A percentile compares a stretch with the other conserved stretches of the same genome.
Evolutionary conservation across 2,329 filamentous ascomycete species (phyloP).

Genomic region (Diplodia scrobiculata): DNA sequence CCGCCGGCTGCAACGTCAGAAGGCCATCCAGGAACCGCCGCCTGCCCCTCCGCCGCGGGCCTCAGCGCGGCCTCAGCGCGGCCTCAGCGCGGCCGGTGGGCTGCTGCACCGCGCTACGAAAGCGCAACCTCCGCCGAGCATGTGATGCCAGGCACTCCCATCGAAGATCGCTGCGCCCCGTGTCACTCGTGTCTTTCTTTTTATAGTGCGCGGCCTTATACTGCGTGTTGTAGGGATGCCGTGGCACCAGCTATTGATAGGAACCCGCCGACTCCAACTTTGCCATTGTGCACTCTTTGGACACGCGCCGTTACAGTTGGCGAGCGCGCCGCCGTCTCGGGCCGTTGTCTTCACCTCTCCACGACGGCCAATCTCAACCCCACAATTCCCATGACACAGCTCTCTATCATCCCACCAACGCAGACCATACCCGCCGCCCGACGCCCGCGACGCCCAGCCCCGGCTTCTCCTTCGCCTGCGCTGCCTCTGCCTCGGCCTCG

Average conservation of each 20-base stretch:
- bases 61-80: not conserved
- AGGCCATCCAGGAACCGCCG: not conserved
- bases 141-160: not conserved
- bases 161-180: no score
- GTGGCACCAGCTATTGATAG: no score
- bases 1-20: conserved; percentile 15
- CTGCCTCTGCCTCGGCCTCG: not conserved
- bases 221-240: no score
- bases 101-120: conserved; percentile 1
- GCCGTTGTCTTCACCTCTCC: no score
- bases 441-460: not conserved
- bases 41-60: not conserved
- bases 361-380: no score
- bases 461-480: not conserved
- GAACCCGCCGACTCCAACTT: no score
- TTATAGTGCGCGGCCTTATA: no score
- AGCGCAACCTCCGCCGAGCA: conserved; percentile 3
- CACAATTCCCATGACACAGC: not conserved
- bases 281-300: not conserved
- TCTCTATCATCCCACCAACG: conserved; percentile 16
- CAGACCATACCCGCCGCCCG: conserved; percentile 13
- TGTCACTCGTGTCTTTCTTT: no score
- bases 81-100: conserved; percentile 12
- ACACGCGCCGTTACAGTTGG: conserved; percentile 19
- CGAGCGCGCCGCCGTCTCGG: not conserved